Base-by-base conservation (phyloP, 768 basidiomycete genomes). In the Boletales sp. region DNA sequence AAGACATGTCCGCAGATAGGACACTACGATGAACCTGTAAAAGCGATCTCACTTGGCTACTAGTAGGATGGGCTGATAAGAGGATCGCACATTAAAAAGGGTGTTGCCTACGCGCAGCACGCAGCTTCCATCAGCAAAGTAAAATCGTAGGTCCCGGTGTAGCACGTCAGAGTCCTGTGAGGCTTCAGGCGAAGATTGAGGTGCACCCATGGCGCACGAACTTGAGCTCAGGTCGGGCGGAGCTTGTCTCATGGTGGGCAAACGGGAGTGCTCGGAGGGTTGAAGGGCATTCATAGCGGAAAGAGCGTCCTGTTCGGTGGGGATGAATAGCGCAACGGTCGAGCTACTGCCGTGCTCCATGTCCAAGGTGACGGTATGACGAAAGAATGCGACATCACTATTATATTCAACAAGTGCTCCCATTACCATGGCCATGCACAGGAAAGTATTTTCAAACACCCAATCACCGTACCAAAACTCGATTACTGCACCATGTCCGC, bases 41-140 rank as follows among this genome's bases (percentile, higher is more conserved):
- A 12, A 19, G 13, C 17, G 18, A 43, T 27, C 24, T 51, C 24
- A 52, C 43, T 54, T 45, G 41, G 37, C 13, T 24, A 42, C 5
- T 19, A 6, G 13, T 35, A 30, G 27, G 31, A 47, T 17, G 34
- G 47, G 34, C 29, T 34, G n/a, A 40, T n/a, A 17, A 35, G 43
- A 44, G 40, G 24, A 46, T 67, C 78, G 30, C 54, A 85, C 86
- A 59, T 85, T 87, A 68, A 89, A 89, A 48, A 89, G 63, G 10
- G 77, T 81, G 57, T 82, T 76, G 51, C 78, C 75, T 12, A 88
- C 79, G 30, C 79, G 71, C 40, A 89, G 61, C 15, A 87, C 72
- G 55, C 82, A 86, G 57, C 84, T 86, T 39, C 86, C 87, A 56
- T 87, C 84, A 32, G 76, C 70, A 51, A 85, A 73, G 62, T 87